Conservation (phyloP, 75 land plant genomes). For the Sequoia sempervirens region DNA sequence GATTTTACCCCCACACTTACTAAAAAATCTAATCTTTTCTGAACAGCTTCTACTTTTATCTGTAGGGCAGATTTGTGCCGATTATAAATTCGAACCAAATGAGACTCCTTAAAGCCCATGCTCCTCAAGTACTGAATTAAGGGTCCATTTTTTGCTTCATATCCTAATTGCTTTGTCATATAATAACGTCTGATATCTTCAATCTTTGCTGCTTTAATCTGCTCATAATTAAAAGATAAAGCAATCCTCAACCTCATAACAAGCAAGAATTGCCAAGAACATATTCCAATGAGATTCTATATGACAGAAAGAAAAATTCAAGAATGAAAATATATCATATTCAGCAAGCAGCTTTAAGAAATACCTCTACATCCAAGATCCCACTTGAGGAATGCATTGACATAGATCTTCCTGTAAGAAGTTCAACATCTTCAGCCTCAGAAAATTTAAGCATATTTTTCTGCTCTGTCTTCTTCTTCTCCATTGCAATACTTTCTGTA, state of each 20-base stretch:
- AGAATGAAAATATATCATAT: constrained; percentile 4
- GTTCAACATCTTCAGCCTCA: background rate
- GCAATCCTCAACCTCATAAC: background rate
- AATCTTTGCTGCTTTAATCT: constrained; percentile 19
- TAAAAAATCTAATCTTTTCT: constrained; percentile 67
- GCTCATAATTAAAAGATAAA: constrained; percentile 10
- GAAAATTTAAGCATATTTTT: background rate
- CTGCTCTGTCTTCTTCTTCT: background rate
- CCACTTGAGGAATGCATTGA: background rate
- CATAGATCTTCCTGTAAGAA: background rate
- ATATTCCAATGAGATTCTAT: background rate
- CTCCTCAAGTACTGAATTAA: constrained; percentile 67
- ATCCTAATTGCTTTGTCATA: constrained; percentile 39
- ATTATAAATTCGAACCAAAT: constrained; percentile 61
- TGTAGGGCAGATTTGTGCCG: constrained; percentile 76
- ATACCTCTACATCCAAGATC: background rate
- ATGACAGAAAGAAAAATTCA: background rate
- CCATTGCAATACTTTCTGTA: background rate
- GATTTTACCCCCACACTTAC: constrained; percentile 60
- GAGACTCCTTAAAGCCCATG: constrained; percentile 60
- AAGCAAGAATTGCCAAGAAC: background rate
- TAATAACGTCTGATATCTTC: constrained; percentile 18
- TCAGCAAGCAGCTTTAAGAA: background rate
- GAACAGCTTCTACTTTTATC: constrained; percentile 47
- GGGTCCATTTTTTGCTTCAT: constrained; percentile 64